Base-by-base conservation (phyloP, 805 yeast species). In the Sugiyamaella qingdaonensis region DNA sequence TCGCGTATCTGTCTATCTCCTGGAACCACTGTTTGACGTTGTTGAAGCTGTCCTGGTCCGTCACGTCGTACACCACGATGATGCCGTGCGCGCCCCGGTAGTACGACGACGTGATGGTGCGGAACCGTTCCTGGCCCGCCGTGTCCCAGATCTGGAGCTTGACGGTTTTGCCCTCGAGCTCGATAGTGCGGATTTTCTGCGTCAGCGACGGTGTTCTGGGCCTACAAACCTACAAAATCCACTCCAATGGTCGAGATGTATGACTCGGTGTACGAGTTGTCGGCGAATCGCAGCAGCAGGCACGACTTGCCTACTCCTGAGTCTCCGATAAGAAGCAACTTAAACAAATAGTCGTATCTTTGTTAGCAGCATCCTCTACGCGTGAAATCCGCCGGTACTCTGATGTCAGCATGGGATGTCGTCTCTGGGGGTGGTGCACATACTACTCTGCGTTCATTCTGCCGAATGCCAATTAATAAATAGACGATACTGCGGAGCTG, bases 141-240 rank as follows among this genome's bases (percentile, higher is more conserved):
- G 99, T 94, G 70, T 94, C 99, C 99, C 99, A 94, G 68, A 94
- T 92, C 76, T 94, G 99, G 68, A 94, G 80, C 75, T 94, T 94
- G 69, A 94, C 94, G 51, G 96, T 88, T 77, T 94, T 94, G 60
- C 98, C 98, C 64, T 94, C 97, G 56, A 94, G 78, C 69, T 94
- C 98, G 50, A 73, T 71, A 27, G 78, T 74, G 54, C 78, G 73
- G 64, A 74, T 74, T 69, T 82, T 82, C 62, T 60, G 44, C 16
- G 14, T n/a, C n/a, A 36, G 42, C 51, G 27, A 18, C 27, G 9
- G 44, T 11, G 19, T 16, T n/a, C 42, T 9, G 44, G 16, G 18
- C 31, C 18, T n/a, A 11, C 37, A 14, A 29, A 57, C 62, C 19
- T 53, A 60, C 62, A 78, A 94, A 94, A 71, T 94, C 99, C 51